phyloP scores from a whole-genome alignment of 768 basidiomycete genomes.

The Russula emetica region DNA sequence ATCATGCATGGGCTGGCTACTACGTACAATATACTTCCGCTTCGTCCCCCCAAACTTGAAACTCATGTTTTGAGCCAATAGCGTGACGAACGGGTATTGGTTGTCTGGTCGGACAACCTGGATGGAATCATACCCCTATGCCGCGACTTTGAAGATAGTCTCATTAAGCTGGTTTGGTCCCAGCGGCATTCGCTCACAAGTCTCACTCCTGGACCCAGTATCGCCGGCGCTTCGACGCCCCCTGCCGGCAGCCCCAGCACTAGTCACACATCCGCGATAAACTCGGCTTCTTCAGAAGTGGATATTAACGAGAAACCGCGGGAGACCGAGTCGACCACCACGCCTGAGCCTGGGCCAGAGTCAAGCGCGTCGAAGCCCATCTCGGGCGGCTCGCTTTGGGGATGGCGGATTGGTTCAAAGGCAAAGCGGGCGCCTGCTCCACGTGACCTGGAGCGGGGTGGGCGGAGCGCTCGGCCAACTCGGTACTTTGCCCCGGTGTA shows the following conservation, averaged over 20 bases:
- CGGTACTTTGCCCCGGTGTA: constrained; percentile 71
- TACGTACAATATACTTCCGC: too few species aligned
- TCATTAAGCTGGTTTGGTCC: constrained; percentile 78
- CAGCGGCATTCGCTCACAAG: constrained; percentile 32
- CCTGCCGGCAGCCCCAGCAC: constrained; percentile 21
- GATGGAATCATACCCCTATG: constrained; percentile 74
- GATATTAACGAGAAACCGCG: constrained; percentile 50
- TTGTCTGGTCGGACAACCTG: constrained; percentile 82
- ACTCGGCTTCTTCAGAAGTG: constrained; percentile 52
- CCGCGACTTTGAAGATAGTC: constrained; percentile 66
- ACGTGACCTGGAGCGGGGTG: constrained; percentile 51
- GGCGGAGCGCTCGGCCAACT: constrained; percentile 35
- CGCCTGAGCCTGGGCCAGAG: not conserved
- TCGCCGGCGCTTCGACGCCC: constrained; percentile 34
- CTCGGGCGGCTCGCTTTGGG: constrained; percentile 30
- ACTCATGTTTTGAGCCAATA: constrained; percentile 30
- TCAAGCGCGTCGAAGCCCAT: constrained; percentile 10
- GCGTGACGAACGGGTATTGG: constrained; percentile 79
- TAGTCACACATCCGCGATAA: constrained; percentile 41
- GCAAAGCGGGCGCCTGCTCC: constrained; percentile 27
- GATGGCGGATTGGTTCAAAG: constrained; percentile 33
- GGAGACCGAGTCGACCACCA: not conserved
- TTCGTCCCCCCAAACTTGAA: constrained; percentile 4
- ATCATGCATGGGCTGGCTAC: not conserved
- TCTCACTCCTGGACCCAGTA: not conserved